phyloP scores from a whole-genome alignment of 2,329 filamentous ascomycete species.

The Gyromitra esculenta region DNA sequence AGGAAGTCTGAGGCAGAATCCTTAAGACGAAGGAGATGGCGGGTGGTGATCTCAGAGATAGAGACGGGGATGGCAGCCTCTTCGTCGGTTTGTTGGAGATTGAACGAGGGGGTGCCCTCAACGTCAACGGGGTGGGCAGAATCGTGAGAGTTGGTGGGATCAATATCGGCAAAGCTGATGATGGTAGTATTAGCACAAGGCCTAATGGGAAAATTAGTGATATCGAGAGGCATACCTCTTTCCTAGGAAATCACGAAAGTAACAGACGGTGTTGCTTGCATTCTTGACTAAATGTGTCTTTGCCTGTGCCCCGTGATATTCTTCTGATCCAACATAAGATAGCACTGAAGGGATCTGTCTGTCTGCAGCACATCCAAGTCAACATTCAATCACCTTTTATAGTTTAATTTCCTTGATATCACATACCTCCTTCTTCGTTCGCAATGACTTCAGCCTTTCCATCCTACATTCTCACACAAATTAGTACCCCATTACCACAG shows the following conservation, averaged over 20 bases:
- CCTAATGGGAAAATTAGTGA: slow-evolving; percentile 5
- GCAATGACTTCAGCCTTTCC: slow-evolving; percentile 98
- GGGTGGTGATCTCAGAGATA: slow-evolving; percentile 82
- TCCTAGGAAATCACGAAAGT: slow-evolving; percentile 94
- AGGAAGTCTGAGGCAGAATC: slow-evolving; percentile 89
- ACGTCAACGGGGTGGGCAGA: slow-evolving; percentile 86
- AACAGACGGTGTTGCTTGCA: slow-evolving; percentile 89
- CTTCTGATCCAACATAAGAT: slow-evolving; percentile 94
- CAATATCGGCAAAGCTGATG: slow-evolving; percentile 85
- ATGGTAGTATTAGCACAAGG: neutral
- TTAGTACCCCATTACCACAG: slow-evolving; percentile 13
- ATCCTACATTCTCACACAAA: slow-evolving; percentile 65
- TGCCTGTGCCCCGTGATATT: slow-evolving; percentile 95
- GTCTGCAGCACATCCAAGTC: slow-evolving; percentile 67
- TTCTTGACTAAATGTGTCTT: slow-evolving; percentile 95
- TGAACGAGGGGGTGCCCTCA: slow-evolving; percentile 78
- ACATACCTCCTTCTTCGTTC: slow-evolving; percentile 93
- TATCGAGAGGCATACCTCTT: slow-evolving; percentile 73
- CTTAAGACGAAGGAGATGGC: slow-evolving; percentile 83
- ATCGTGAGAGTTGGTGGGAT: slow-evolving; percentile 92
- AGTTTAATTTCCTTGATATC: slow-evolving; percentile 12
- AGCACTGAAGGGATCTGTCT: slow-evolving; percentile 95
- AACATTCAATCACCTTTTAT: slow-evolving; percentile 26
- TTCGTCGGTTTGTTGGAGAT: slow-evolving; percentile 77
- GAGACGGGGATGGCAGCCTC: slow-evolving; percentile 75